Evolutionary conservation across 2,329 filamentous ascomycete genomes (phyloP), one percentile per base, ranked within the genome.

Genomic region (Chaetomium olivaceum): DNA sequence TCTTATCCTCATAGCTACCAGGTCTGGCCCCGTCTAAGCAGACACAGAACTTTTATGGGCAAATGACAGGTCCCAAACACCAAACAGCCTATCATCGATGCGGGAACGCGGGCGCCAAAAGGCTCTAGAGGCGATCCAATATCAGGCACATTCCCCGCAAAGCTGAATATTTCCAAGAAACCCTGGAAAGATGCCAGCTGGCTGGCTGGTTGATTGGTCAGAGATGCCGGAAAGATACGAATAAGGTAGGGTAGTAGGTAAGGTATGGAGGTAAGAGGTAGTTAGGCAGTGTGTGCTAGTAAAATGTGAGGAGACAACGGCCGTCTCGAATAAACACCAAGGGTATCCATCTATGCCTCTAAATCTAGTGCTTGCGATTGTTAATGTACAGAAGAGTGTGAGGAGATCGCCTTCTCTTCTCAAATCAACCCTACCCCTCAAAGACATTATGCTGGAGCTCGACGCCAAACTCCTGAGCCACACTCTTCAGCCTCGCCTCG

Each of bases 391-490:
- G 29, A 56, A 51, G 31, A 57, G 52, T 29, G 29, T 51, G 36
- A 25, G 43, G 51, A 39, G 36, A 31, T 48, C n/a, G 9, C 6
- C 50, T 43, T 29, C 11, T 33, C 50, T 25, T 23, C 33, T 62
- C 19, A 27, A 21, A 16, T 9, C 33, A 6, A 6, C 11, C 7
- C 23, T 71, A 97, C 4, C 94, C 93, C 64, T 96, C 92, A 79
- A 97, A 97, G 2, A 97, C 85, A 50, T 89, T 87, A 76, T 96
- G 92, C 75, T 96, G 91, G 70, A 98, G 79, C 77, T 98, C 93
- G 3, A 98, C 87, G 0, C 95, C 95, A 79, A 95, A 93, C 71
- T 96, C 93, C 75, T 91, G 92, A 0, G 93, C 94, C 83, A 97
- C 91, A 64, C 84, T 86, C 77, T 86, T 89, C 93, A 98, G 96